Conservation (phyloP, 352 stramenopile genomes). For the Globisporangium orthogonon region DNA sequence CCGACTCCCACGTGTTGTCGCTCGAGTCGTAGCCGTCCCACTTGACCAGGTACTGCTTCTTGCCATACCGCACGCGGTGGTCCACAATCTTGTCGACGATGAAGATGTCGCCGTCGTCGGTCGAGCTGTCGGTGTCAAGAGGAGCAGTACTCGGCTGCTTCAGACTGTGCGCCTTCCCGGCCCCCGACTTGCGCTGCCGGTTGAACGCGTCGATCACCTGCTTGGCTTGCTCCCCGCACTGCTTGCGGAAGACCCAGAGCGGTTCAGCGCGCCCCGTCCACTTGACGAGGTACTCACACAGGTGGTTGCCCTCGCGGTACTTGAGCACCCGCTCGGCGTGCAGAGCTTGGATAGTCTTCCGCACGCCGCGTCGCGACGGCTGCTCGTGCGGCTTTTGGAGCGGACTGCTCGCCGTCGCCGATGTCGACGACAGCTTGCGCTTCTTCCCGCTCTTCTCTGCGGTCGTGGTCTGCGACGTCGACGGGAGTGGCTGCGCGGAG, state of each 20-base stretch:
- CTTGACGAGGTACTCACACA: constrained; percentile 31
- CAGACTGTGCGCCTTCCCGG: background rate
- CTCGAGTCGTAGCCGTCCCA: constrained; percentile 63
- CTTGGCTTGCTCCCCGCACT: constrained; percentile 22
- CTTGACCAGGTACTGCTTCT: constrained; percentile 52
- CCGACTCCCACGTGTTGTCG: constrained; percentile 64
- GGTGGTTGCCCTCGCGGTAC: constrained; percentile 11
- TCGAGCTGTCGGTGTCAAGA: too few relatives aligned
- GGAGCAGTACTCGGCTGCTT: background rate
- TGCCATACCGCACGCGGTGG: constrained; percentile 30
- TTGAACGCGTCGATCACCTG: constrained; percentile 26
- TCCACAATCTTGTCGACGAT: constrained; percentile 59
- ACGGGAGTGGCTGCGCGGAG: background rate
- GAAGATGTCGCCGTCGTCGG: constrained; percentile 23
- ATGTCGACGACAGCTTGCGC: constrained; percentile 3
- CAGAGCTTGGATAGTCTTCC: constrained; percentile 12
- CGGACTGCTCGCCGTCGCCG: background rate
- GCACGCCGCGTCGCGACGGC: background rate
- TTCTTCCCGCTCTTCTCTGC: constrained; percentile 5
- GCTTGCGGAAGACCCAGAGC: constrained; percentile 29
- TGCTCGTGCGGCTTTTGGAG: background rate
- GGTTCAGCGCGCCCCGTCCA: constrained; percentile 18
- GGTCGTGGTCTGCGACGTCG: background rate
- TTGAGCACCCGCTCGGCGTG: constrained; percentile 24
- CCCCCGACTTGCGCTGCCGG: constrained; percentile 1